Conservation (phyloP, 2,329 filamentous ascomycete species). For the Venturia pyrina region DNA sequence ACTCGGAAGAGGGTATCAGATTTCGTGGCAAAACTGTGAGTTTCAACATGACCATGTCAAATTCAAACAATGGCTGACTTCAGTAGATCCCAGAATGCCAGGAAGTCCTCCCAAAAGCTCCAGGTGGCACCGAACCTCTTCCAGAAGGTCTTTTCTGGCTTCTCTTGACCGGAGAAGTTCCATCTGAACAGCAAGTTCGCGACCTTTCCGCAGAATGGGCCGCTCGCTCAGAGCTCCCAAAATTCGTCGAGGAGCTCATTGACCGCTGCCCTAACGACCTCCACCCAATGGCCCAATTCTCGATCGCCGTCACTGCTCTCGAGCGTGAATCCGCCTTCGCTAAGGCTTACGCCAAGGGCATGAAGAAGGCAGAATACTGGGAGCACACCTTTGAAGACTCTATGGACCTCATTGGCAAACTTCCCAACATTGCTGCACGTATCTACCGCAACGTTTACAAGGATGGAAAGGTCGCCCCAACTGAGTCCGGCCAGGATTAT, state of each 20-base stretch:
- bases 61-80: slow-evolving; percentile 14
- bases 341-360: slow-evolving; percentile 97
- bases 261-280: slow-evolving; percentile 94
- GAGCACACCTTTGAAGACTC: slow-evolving; percentile 98
- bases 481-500: slow-evolving; percentile 99
- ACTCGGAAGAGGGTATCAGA: slow-evolving; percentile 97
- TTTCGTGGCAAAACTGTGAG: slow-evolving; percentile 90
- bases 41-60: not conserved
- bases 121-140: slow-evolving; percentile 91
- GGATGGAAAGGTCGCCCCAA: slow-evolving; percentile 91
- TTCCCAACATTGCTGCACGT: slow-evolving; percentile 91
- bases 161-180: slow-evolving; percentile 94
- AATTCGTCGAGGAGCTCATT: slow-evolving; percentile 98
- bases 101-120: slow-evolving; percentile 91
- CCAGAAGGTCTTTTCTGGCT: slow-evolving; percentile 99
- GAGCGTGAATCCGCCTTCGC: slow-evolving; percentile 97
- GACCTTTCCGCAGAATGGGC: slow-evolving; percentile 98
- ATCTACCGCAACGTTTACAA: slow-evolving; percentile 99
- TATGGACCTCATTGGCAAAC: slow-evolving; percentile 99
- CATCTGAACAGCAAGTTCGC: slow-evolving; percentile 94
- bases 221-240: slow-evolving; percentile 90
- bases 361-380: slow-evolving; percentile 99
- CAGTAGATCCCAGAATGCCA: slow-evolving; percentile 88
- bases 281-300: slow-evolving; percentile 99
- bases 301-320: slow-evolving; percentile 90